These are phyloP conservation scores for Oehlia diaphana DNA, from an alignment of 192 early-diverging fungal genomes.

Conservation along the genomic window DNA sequence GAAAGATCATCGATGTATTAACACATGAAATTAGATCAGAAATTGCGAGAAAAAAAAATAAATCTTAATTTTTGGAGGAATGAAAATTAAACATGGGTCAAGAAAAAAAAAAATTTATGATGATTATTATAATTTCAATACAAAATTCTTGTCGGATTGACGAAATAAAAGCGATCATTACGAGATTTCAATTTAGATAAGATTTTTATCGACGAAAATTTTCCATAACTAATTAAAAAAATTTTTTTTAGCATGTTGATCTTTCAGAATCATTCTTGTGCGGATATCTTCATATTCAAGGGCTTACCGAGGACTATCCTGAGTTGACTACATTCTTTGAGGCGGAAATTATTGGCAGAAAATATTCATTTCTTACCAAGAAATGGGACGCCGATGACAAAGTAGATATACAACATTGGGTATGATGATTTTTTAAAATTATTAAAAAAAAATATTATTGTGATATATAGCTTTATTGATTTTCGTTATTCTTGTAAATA, in stretches of 20 bases:
- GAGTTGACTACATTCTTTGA: conserved; percentile 86
- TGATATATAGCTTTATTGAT: too few relatives aligned
- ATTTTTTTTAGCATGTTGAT: conserved; percentile 59
- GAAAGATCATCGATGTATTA: not conserved
- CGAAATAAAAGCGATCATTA: too few relatives aligned
- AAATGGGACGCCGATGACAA: conserved; percentile 82
- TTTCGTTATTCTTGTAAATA: not conserved
- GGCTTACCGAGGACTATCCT: conserved; percentile 76
- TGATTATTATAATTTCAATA: not conserved
- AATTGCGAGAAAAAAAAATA: too few relatives aligned
- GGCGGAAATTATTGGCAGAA: conserved; percentile 81
- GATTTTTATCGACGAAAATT: not conserved
- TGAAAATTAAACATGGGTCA: too few relatives aligned
- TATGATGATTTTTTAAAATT: conserved; percentile 34
- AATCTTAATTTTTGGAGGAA: too few relatives aligned
- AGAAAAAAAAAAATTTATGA: not conserved
- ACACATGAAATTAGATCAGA: not conserved
- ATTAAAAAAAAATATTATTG: not conserved
- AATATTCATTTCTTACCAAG: conserved; percentile 74
- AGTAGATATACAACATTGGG: conserved; percentile 79
- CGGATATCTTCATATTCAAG: conserved; percentile 83
- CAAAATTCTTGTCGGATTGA: too few relatives aligned
- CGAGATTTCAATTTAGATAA: too few relatives aligned
- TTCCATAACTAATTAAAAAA: not conserved
- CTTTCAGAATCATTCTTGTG: conserved; percentile 68